Evolutionary conservation across 352 stramenopile genomes (phyloP), one percentile per base, ranked within the genome.

Genomic region (Globisporangium recalcitrans): DNA sequence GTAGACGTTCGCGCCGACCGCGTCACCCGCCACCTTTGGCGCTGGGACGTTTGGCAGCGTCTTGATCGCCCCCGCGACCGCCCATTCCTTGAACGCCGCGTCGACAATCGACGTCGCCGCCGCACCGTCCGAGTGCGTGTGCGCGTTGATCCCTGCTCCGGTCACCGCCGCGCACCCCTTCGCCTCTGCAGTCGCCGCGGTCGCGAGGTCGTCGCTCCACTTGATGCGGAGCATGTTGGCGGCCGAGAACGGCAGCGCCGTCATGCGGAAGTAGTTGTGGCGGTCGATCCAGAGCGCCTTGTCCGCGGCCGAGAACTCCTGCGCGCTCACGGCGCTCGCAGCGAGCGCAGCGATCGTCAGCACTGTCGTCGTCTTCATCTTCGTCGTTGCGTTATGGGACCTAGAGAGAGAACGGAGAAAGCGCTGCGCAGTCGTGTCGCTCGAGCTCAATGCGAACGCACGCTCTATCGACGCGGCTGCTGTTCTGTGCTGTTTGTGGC

Each of bases 221-320:
- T 76, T 75, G n/a, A 91, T 71, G 21, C 75, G 72, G 22, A 80
- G 74, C 80, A 91, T 91, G 58, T 89, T 77, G 14, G 65, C 70
- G 3, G 82, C 82, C 7, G 79, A 73, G 65, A 74, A 91, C 1
- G 82, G 82, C 56, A 90, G 47, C 9, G 72, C 82, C n/a, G 79
- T 82, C 56, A 85, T 85, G 21, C 82, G 82, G 70, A 91, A 91
- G 69, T 82, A 91, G 70, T 89, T 87, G 71, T 87, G 75, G 14
- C 80, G 80, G 69, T 90, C 80, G 60, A 90, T 74, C 78, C 78
- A 88, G 34, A 88, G 72, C 11, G 78, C 77, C 58, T 90, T 71
- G 40, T 87, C 76, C 14, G 72, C 69, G 13, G 51, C 38, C 29
- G 67, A 58, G 53, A 74, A 72, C 27, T 67, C 62, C 54, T 67